A percentile compares a stretch with the other conserved stretches of the same genome.
Evolutionary conservation across 2,329 filamentous ascomycete species (phyloP).

Genomic region (Incumbomyces lentus): DNA sequence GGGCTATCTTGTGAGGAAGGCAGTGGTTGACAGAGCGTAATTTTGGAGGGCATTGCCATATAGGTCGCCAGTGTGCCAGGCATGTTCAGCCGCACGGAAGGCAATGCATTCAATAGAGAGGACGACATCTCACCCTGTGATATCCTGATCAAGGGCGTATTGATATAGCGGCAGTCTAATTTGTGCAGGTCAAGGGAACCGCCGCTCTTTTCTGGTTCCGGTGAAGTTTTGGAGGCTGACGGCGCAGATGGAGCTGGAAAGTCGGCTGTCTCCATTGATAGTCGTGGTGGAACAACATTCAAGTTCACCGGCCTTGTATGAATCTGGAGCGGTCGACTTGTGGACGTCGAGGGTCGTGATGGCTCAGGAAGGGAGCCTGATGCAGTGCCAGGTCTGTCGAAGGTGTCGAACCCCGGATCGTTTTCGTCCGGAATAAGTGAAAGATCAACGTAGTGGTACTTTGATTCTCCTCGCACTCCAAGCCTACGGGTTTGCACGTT

Average conservation of each 20-base stretch:
- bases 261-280: slow-evolving; percentile 24
- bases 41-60: slow-evolving; percentile 21
- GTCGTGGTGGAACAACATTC: slow-evolving; percentile 6
- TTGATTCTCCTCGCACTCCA: slow-evolving; percentile 90
- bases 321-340: not conserved
- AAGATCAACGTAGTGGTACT: slow-evolving; percentile 74
- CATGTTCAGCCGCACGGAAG: slow-evolving; percentile 20
- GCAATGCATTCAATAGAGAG: slow-evolving; percentile 18
- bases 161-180: slow-evolving; percentile 19
- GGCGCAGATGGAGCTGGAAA: slow-evolving; percentile 23
- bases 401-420: slow-evolving; percentile 11
- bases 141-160: slow-evolving; percentile 18
- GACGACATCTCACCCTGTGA: slow-evolving; percentile 12
- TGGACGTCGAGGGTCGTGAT: slow-evolving; percentile 10
- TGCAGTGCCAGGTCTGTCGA: slow-evolving; percentile 16
- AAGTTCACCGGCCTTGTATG: not conserved
- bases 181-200: slow-evolving; percentile 6
- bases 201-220: not conserved
- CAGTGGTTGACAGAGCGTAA: slow-evolving; percentile 37
- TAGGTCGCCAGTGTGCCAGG: slow-evolving; percentile 38
- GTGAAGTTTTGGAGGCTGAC: slow-evolving; percentile 10
- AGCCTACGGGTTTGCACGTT: slow-evolving; percentile 85
- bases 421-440: slow-evolving; percentile 26
- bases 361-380: slow-evolving; percentile 11
- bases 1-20: slow-evolving; percentile 55